These are phyloP conservation scores for Cynanchum wilfordii DNA, from an alignment of 257 asterid genomes.

Conservation along the genomic window DNA sequence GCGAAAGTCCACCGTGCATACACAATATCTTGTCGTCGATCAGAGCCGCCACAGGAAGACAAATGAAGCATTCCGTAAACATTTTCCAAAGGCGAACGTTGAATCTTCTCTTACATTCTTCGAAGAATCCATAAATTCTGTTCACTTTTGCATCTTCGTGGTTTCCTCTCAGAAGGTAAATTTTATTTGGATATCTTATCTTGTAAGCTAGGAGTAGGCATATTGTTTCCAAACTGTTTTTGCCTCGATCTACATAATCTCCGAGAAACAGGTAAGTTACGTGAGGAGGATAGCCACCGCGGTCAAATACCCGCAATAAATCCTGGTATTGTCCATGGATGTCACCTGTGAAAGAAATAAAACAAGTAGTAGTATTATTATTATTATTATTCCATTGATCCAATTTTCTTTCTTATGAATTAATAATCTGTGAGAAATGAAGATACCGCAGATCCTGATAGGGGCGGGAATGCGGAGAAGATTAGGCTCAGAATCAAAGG, in stretches of 20 bases:
- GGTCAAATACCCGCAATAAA: constrained; percentile 59
- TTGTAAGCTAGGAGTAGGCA: constrained; percentile 72
- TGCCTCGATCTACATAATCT: constrained; percentile 79
- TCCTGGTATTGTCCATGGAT: constrained; percentile 85
- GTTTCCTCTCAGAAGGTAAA: constrained; percentile 70
- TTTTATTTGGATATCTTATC: constrained; percentile 56
- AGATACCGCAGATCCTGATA: constrained; percentile 70
- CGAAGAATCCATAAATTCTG: constrained; percentile 76
- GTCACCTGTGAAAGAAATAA: constrained; percentile 67
- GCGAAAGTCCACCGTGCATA: constrained; percentile 88
- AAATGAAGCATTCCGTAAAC: constrained; percentile 75
- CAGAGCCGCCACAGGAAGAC: constrained; percentile 72
- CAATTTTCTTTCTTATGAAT: no score
- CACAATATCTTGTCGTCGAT: constrained; percentile 73
- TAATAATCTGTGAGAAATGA: no score
- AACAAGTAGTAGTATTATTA: no score
- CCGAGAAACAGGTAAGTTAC: constrained; percentile 75
- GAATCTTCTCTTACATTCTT: constrained; percentile 76
- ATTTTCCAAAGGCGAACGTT: constrained; percentile 81
- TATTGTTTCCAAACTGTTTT: constrained; percentile 80
- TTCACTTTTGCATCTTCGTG: constrained; percentile 83
- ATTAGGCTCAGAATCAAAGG: constrained; percentile 68
- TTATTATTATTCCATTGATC: no score
- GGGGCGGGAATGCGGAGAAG: constrained; percentile 71
- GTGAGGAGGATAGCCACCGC: constrained; percentile 69